These are phyloP conservation scores for Croton setiger DNA, from an alignment of 441 rosid species.

Conservation along the genomic window DNA sequence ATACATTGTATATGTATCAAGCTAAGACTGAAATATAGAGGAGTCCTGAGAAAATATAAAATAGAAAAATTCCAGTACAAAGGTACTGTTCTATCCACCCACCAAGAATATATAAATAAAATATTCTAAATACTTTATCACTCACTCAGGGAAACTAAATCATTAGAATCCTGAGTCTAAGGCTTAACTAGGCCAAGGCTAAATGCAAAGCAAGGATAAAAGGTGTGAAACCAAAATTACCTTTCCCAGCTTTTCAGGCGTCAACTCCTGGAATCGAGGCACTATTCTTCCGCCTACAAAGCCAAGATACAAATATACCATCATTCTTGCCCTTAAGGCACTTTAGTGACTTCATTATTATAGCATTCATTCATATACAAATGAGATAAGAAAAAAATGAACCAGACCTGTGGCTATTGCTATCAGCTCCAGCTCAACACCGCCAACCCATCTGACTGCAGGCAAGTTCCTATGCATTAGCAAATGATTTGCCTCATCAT, in stretches of 20 bases:
- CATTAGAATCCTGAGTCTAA: not conserved
- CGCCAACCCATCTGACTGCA: conserved; percentile 99
- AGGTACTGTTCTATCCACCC: not conserved
- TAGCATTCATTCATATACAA: not conserved
- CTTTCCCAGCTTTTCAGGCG: conserved; percentile 91
- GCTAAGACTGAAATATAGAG: conserved; percentile 8
- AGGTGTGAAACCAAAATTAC: conserved; percentile 28
- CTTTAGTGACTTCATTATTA: not conserved
- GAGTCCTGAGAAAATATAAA: not conserved
- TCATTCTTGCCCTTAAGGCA: conserved; percentile 1
- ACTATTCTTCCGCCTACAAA: conserved; percentile 93
- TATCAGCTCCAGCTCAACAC: conserved; percentile 93
- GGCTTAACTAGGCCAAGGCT: not conserved
- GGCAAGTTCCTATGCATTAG: conserved; percentile 94
- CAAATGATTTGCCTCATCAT: conserved; percentile 97
- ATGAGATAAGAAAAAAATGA: conserved; percentile 5
- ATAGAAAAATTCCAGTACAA: conserved; percentile 3
- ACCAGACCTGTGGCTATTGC: conserved; percentile 93
- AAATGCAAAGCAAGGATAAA: not conserved
- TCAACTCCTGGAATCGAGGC: conserved; percentile 97
- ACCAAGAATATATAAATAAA: not conserved
- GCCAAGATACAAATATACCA: conserved; percentile 18
- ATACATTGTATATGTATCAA: not conserved
- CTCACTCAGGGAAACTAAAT: not conserved
- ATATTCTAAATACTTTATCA: not conserved